Percentiles rank a stretch among this genome's conserved stretches.
Evolutionary conservation across 1,139 yeast species (phyloP).

Genomic region (Kazachstania sp.): DNA sequence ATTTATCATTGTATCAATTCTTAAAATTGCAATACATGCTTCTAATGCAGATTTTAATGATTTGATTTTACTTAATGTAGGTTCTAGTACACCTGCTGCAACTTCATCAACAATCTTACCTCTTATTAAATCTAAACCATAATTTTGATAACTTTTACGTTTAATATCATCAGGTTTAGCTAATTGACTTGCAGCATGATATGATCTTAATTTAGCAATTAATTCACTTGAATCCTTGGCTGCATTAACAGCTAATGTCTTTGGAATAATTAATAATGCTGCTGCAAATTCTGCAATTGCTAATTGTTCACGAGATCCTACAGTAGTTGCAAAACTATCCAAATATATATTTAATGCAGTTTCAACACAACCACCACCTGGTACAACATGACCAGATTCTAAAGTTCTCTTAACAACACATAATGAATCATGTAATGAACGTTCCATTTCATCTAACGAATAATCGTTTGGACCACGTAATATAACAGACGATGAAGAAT

Average conservation of each 20-base stretch:
- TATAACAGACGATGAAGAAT: constrained; percentile 84
- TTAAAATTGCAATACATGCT: constrained; percentile 93
- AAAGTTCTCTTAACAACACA: constrained; percentile 93
- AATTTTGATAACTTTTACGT: constrained; percentile 77
- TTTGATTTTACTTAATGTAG: constrained; percentile 86
- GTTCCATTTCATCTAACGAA: constrained; percentile 96
- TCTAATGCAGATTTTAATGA: constrained; percentile 92
- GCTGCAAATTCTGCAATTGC: constrained; percentile 97
- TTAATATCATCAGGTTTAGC: constrained; percentile 76
- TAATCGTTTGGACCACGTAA: constrained; percentile 95
- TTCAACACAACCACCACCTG: constrained; percentile 99
- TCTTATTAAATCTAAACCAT: constrained; percentile 83
- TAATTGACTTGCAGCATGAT: constrained; percentile 90
- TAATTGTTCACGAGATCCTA: constrained; percentile 94
- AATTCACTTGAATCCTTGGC: constrained; percentile 95
- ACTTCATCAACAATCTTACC: constrained; percentile 89
- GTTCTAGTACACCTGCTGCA: constrained; percentile 84
- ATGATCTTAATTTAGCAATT: constrained; percentile 89
- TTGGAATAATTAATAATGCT: constrained; percentile 85
- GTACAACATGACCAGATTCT: constrained; percentile 90
- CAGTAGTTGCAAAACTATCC: constrained; percentile 96
- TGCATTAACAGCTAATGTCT: constrained; percentile 93
- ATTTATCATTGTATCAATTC: constrained; percentile 97
- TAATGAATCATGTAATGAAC: constrained; percentile 89
- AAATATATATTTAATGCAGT: constrained; percentile 88